phyloP scores from a whole-genome alignment of 2,329 filamentous ascomycete species.

The Cladosporium sp. region DNA sequence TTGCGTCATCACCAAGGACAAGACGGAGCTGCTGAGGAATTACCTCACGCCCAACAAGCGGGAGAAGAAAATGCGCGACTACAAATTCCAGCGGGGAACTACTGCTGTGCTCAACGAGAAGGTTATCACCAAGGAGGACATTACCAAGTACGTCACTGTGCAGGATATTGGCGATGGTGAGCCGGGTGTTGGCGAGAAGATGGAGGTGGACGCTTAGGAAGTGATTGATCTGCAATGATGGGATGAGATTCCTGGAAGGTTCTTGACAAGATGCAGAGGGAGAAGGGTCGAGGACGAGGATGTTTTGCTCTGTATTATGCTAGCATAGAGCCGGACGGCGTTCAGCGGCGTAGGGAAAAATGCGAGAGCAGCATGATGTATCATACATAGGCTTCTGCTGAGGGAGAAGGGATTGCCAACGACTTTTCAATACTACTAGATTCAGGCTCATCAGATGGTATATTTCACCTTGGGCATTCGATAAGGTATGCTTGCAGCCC shows the following conservation, averaged over 20 bases:
- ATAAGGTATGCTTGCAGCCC: too few species aligned
- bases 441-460: too few species aligned
- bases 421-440: too few species aligned
- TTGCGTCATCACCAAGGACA: conserved; percentile 89
- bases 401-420: too few species aligned
- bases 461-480: too few species aligned
- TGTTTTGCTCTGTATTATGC: conserved; percentile 2
- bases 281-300: neutral
- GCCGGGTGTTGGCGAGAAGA: conserved; percentile 58
- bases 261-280: too few species aligned
- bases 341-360: conserved; percentile 1
- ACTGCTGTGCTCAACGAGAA: conserved; percentile 95
- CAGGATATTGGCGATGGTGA: conserved; percentile 72
- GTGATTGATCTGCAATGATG: neutral
- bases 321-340: conserved; percentile 8
- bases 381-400: too few species aligned
- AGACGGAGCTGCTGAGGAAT: conserved; percentile 89
- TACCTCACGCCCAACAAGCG: conserved; percentile 91
- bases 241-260: too few species aligned
- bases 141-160: conserved; percentile 89
- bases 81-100: conserved; percentile 85
- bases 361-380: conserved; percentile 9
- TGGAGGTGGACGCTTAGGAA: conserved; percentile 55
- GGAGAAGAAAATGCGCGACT: conserved; percentile 86
- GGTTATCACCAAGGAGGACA: conserved; percentile 88